Percentiles rank a stretch among this genome's conserved stretches.
Evolutionary conservation across 83 land plant genomes (phyloP).

Genomic region (Picea abies): DNA sequence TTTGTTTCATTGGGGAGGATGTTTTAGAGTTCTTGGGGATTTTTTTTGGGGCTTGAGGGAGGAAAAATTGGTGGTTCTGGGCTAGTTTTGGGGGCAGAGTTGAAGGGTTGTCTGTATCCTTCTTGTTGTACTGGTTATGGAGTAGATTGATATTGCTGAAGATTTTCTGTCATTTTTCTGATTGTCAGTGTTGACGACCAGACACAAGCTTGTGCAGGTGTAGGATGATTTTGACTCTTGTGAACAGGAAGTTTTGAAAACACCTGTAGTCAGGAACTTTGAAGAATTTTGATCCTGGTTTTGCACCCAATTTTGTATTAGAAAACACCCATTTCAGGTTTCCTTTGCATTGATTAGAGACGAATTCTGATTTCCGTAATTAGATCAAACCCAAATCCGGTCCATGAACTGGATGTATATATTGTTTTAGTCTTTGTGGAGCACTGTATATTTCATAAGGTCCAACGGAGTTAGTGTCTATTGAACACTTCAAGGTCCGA

Average conservation of each 20-base stretch:
- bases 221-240: background rate
- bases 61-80: too few species aligned
- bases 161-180: slow-evolving; percentile 5
- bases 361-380: background rate
- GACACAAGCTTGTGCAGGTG: background rate
- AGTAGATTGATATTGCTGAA: slow-evolving; percentile 7
- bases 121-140: background rate
- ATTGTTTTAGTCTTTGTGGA: too few species aligned
- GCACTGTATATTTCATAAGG: background rate
- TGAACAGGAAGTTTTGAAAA: background rate
- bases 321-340: background rate
- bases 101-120: too few species aligned
- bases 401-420: too few species aligned
- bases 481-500: too few species aligned
- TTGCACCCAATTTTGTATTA: background rate
- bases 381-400: background rate
- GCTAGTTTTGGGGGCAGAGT: too few species aligned
- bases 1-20: too few species aligned
- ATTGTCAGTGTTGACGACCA: background rate
- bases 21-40: too few species aligned
- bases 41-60: too few species aligned
- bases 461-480: background rate
- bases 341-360: background rate
- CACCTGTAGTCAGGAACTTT: background rate
- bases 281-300: background rate